Evolutionary conservation across 2,329 filamentous ascomycete genomes (phyloP), one percentile per base, ranked within the genome.

Genomic region (Esteya vermicola): DNA sequence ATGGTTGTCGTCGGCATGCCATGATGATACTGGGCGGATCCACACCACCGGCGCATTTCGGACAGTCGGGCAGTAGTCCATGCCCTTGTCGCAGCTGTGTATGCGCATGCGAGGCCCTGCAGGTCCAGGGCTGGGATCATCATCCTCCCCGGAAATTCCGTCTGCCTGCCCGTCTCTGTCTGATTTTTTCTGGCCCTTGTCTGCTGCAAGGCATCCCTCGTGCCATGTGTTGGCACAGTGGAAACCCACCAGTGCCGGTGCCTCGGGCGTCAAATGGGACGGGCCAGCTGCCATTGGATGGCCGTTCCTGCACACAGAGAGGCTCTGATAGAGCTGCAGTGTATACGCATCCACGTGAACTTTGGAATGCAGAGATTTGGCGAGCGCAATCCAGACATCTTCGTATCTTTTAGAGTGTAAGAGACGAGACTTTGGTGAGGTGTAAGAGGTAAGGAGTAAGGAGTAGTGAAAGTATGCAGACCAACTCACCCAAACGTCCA

Each of bases 291-390:
- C 38, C 53, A 54, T 61, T 9, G 9, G 19, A 1, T 60, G 54
- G 2, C 58, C 50, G 16, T 62, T 66, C 1, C 59, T 58, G 6
- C 20, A n/a, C n/a, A n/a, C n/a, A 18, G 32, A 14, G n/a, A 45
- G 35, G 68, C 78, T 73, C 31, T 63, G 63, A 52, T 93, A 95
- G 0, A 95, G 65, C 1, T 68, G 60, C 51, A 80, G 65, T 48
- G 88, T 85, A 54, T 95, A 95, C 14, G 73, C 63, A 53, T 93
- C 85, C 3, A 95, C 73, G 50, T 95, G 89, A 57, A 79, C 78
- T 52, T 67, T 70, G 4, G 78, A 79, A 6, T 72, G 60, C 1
- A 95, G 62, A 10, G 76, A 73, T 19, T 77, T 71, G 0, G 85
- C 78, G 1, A 96, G 60, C 0, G 85, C 81, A 43, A 86, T 64